Evolutionary conservation across 208 protist species (phyloP).

Genomic region (Crithidia expoeki): DNA sequence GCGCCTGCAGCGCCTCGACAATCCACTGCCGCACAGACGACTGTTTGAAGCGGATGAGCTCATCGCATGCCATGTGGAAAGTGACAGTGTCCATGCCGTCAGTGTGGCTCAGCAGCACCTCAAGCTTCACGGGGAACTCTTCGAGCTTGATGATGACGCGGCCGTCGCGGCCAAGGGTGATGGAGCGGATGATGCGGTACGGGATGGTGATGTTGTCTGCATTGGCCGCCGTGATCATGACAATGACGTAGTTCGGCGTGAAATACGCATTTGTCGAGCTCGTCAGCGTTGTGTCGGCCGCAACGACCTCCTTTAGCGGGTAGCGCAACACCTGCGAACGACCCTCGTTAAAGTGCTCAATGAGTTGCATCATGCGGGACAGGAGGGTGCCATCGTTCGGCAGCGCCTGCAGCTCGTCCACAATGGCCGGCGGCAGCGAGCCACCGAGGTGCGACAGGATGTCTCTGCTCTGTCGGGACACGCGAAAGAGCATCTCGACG

Average conservation of each 20-base stretch:
- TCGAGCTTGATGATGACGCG: constrained; percentile 81
- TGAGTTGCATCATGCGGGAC: constrained; percentile 68
- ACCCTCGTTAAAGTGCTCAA: constrained; percentile 70
- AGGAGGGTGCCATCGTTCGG: constrained; percentile 80
- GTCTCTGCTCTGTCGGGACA: constrained; percentile 74
- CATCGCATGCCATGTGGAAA: constrained; percentile 60
- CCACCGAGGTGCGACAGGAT: constrained; percentile 51
- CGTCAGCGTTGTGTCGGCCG: constrained; percentile 69
- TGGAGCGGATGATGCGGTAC: constrained; percentile 80
- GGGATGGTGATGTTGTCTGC: constrained; percentile 90
- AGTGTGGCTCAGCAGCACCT: constrained; percentile 73
- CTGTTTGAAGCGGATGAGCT: constrained; percentile 74
- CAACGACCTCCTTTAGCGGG: constrained; percentile 61
- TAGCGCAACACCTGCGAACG: constrained; percentile 70
- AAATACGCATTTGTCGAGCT: constrained; percentile 78
- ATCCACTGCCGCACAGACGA: constrained; percentile 85
- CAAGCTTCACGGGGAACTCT: constrained; percentile 85
- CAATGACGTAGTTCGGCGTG: constrained; percentile 79
- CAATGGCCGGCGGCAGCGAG: constrained; percentile 32
- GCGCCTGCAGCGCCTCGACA: constrained; percentile 57
- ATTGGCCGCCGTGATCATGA: constrained; percentile 76
- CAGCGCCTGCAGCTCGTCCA: constrained; percentile 60
- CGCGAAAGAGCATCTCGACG: constrained; percentile 88
- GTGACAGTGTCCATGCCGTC: constrained; percentile 79
- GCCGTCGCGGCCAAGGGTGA: constrained; percentile 80